These are phyloP conservation scores for Candida nanaspora DNA, from an alignment of 805 yeast species.

Conservation along the genomic window DNA sequence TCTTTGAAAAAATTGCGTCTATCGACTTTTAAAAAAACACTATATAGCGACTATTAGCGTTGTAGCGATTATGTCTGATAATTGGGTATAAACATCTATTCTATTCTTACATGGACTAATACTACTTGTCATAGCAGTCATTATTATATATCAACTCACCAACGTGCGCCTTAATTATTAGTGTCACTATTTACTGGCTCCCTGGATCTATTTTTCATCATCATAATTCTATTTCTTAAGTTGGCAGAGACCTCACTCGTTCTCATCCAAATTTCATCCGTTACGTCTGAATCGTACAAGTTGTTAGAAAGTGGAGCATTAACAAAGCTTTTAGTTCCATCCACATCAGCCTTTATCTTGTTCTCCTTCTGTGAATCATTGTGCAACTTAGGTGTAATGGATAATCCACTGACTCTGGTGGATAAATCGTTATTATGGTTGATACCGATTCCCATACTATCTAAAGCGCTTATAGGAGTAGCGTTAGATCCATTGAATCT, in stretches of 20 bases:
- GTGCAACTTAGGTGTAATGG: background rate
- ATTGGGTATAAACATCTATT: too few relatives aligned
- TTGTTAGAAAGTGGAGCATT: conserved; percentile 11
- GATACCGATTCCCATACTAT: background rate
- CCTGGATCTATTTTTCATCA: conserved; percentile 63
- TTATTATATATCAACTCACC: too few relatives aligned
- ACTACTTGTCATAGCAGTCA: too few relatives aligned
- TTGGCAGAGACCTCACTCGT: conserved; percentile 88
- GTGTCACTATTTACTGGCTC: too few relatives aligned
- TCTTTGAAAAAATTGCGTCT: too few relatives aligned
- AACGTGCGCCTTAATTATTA: too few relatives aligned
- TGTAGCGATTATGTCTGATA: too few relatives aligned
- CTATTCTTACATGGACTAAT: too few relatives aligned
- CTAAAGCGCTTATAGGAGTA: background rate
- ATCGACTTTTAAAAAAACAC: too few relatives aligned
- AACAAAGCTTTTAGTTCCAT: background rate
- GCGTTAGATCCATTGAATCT: background rate
- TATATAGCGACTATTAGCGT: too few relatives aligned
- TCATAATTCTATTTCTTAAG: conserved; percentile 79
- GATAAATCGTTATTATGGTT: conserved; percentile 17
- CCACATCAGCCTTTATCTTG: conserved; percentile 1
- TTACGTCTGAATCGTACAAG: conserved; percentile 30
- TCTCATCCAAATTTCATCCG: conserved; percentile 75
- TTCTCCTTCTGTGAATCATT: conserved; percentile 13
- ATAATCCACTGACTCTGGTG: conserved; percentile 24